A percentile compares a stretch with the other conserved stretches of the same genome.
phyloP scores from a whole-genome alignment of 352 stramenopile genomes.

The Phytophthora tubulina region DNA sequence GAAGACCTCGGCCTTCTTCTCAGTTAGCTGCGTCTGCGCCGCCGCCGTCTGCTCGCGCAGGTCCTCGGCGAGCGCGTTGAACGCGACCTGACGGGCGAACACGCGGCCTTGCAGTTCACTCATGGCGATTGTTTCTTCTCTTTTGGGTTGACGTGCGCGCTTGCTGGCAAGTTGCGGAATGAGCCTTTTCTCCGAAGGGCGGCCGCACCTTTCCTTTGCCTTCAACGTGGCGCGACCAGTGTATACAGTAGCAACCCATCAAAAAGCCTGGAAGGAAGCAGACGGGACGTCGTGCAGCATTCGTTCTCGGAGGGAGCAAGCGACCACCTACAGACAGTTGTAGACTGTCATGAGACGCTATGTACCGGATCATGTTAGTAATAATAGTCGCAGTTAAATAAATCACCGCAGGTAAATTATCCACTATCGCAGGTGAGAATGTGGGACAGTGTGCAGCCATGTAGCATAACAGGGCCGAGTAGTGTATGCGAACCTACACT shows the following conservation, averaged over 20 bases:
- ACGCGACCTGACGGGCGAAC: conserved; percentile 37
- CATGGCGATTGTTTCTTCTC: conserved; percentile 31
- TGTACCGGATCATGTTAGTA: neutral
- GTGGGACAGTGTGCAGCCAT: conserved; percentile 31
- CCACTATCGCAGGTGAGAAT: conserved; percentile 7
- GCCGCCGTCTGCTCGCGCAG: conserved; percentile 40
- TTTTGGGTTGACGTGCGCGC: conserved; percentile 9
- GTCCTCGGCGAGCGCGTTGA: conserved; percentile 37
- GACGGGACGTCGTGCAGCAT: neutral
- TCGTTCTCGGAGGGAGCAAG: neutral
- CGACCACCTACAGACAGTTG: neutral
- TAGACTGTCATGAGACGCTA: neutral
- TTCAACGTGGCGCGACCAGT: conserved; percentile 19
- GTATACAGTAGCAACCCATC: conserved; percentile 32
- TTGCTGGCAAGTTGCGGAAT: conserved; percentile 48
- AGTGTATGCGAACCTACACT: conserved; percentile 27
- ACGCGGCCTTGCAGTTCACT: conserved; percentile 47
- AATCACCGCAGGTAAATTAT: neutral
- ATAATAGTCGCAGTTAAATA: neutral
- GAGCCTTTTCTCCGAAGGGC: conserved; percentile 16
- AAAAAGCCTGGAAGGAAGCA: conserved; percentile 8
- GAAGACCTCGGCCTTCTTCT: conserved; percentile 56
- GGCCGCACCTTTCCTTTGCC: neutral
- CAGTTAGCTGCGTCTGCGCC: conserved; percentile 47
- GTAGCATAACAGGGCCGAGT: conserved; percentile 21